phyloP scores from a whole-genome alignment of 2,329 filamentous ascomycete species.

The Aspergillus quadricinctus region DNA sequence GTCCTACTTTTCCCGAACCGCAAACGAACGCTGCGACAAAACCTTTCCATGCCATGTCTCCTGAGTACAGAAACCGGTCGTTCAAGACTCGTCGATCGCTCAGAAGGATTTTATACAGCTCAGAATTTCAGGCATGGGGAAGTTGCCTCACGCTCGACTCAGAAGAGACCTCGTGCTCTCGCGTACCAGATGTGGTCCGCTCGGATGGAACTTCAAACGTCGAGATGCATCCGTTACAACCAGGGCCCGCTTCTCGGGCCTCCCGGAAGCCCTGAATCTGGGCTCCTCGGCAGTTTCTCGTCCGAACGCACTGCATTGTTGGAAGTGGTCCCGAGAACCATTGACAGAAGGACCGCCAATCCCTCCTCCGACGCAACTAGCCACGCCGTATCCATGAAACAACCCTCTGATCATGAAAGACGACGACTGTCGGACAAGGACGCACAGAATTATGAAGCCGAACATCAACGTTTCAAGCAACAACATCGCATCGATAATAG shows the following conservation, averaged over 20 bases:
- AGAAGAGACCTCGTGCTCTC: constrained; percentile 6
- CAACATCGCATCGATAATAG: neutral
- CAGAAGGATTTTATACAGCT: neutral
- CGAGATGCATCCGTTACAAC: constrained; percentile 9
- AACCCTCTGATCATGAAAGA: neutral
- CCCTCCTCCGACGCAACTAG: neutral
- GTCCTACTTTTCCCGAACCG: neutral
- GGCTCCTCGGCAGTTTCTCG: constrained; percentile 20
- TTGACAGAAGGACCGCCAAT: neutral
- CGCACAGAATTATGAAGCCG: neutral
- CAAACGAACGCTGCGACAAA: neutral
- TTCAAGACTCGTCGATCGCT: neutral
- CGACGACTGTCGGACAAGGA: too few relatives aligned
- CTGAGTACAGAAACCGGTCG: neutral
- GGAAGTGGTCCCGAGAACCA: neutral
- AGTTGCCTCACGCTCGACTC: neutral
- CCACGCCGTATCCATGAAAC: neutral
- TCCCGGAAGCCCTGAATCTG: constrained; percentile 34
- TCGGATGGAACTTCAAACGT: constrained; percentile 31
- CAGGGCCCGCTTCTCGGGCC: constrained; percentile 23
- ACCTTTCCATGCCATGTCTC: constrained; percentile 17
- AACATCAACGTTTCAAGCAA: neutral
- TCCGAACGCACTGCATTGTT: constrained; percentile 7
- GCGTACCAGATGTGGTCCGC: constrained; percentile 36
- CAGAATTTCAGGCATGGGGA: neutral